phyloP scores from a whole-genome alignment of 2,329 filamentous ascomycete species.

The Elsinoe ampelina region DNA sequence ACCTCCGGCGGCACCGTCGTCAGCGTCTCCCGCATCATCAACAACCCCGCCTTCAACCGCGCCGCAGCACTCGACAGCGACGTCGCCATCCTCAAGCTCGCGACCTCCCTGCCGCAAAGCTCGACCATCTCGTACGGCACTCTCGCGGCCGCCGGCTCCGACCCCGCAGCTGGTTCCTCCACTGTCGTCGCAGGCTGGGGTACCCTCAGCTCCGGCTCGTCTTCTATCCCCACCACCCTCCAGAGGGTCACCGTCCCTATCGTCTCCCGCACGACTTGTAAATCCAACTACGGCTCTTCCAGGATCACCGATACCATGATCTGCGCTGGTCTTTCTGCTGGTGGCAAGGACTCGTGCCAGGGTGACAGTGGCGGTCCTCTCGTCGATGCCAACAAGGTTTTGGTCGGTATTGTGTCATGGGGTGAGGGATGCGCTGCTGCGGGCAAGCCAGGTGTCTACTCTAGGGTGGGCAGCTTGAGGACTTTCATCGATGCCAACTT shows the following conservation, averaged over 20 bases:
- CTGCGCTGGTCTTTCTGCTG: neutral
- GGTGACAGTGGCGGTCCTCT: slow-evolving; percentile 3
- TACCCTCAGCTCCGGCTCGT: neutral
- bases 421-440: slow-evolving; percentile 3
- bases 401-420: slow-evolving; percentile 1
- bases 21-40: neutral
- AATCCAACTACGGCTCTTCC: neutral
- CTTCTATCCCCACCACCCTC: neutral
- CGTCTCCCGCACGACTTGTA: slow-evolving; percentile 3
- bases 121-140: neutral
- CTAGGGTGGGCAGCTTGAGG: neutral
- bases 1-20: neutral
- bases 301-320: slow-evolving; percentile 1
- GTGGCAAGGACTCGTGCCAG: slow-evolving; percentile 10
- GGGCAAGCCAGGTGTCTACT: slow-evolving; percentile 4
- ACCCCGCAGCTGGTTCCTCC: neutral
- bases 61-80: neutral
- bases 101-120: neutral
- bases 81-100: slow-evolving; percentile 2
- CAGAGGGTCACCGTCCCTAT: neutral
- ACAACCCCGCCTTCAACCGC: slow-evolving; percentile 11
- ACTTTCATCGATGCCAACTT: slow-evolving; percentile 4
- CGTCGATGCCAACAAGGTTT: neutral
- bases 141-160: neutral
- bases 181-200: neutral